phyloP scores from a whole-genome alignment of 257 asterid genomes.

The Nicotiana tabacum region DNA sequence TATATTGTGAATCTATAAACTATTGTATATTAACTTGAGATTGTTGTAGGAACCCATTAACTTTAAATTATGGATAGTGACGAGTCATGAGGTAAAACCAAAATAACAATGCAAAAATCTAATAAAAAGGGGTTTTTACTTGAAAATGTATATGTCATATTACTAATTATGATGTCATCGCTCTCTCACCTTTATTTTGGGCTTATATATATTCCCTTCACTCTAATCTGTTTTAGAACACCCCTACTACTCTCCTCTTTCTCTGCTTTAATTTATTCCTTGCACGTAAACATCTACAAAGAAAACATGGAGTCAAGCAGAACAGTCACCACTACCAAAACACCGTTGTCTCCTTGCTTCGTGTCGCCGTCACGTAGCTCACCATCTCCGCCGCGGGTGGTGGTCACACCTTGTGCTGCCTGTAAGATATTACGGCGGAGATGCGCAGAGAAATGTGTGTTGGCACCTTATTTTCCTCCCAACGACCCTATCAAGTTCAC shows the following conservation, averaged over 20 bases:
- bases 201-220: slow-evolving; percentile 20
- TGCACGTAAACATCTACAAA: neutral
- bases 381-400: slow-evolving; percentile 28
- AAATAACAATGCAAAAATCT: neutral
- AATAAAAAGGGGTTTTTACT: neutral
- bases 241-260: neutral
- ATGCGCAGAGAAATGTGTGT: slow-evolving; percentile 65
- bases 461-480: slow-evolving; percentile 84
- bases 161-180: neutral
- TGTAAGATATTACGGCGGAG: slow-evolving; percentile 66
- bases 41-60: no score
- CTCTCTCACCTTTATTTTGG: neutral
- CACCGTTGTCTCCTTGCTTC: slow-evolving; percentile 27
- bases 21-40: no score
- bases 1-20: no score
- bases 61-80: no score
- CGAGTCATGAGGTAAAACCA: no score
- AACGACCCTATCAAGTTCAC: slow-evolving; percentile 69
- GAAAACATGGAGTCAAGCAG: slow-evolving; percentile 9
- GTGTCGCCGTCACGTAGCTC: slow-evolving; percentile 24
- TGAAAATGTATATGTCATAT: neutral
- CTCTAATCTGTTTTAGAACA: neutral
- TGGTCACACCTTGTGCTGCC: slow-evolving; percentile 72
- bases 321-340: neutral
- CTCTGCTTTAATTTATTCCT: neutral